phyloP scores from a whole-genome alignment of 2,329 filamentous ascomycete species.

The Penicillium occitanis region DNA sequence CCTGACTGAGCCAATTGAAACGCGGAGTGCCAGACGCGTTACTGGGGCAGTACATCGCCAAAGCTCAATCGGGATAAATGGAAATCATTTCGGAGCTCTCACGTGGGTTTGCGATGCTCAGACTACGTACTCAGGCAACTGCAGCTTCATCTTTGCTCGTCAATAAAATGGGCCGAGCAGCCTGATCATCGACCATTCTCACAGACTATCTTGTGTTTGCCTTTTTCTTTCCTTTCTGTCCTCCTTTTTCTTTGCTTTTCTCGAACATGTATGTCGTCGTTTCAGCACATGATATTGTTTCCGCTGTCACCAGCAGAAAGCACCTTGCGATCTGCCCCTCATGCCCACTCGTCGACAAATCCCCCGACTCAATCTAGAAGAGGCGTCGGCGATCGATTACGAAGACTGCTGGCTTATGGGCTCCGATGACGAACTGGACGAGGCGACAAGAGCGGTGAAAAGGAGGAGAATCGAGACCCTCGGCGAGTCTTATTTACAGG shows the following conservation, averaged over 20 bases:
- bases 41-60: constrained; percentile 6
- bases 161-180: background rate
- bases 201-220: background rate
- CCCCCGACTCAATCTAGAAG: constrained; percentile 40
- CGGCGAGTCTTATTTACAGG: constrained; percentile 44
- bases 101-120: constrained; percentile 1
- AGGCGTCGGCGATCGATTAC: constrained; percentile 28
- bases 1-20: background rate
- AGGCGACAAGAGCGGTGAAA: constrained; percentile 36
- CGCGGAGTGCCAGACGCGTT: background rate
- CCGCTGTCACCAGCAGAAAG: constrained; percentile 27
- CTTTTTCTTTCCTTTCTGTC: background rate
- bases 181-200: background rate
- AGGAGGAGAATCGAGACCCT: constrained; percentile 45
- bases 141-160: background rate
- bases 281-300: constrained; percentile 2
- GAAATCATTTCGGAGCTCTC: background rate
- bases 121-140: background rate
- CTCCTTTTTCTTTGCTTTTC: background rate
- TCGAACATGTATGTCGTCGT: constrained; percentile 1
- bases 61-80: constrained; percentile 13
- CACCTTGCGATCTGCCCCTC: constrained; percentile 24
- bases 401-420: constrained; percentile 32
- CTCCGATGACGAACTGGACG: constrained; percentile 43
- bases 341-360: constrained; percentile 36